Conservation (phyloP, 2,329 filamentous ascomycete genomes). For the Pestalotiopsis sp. region DNA sequence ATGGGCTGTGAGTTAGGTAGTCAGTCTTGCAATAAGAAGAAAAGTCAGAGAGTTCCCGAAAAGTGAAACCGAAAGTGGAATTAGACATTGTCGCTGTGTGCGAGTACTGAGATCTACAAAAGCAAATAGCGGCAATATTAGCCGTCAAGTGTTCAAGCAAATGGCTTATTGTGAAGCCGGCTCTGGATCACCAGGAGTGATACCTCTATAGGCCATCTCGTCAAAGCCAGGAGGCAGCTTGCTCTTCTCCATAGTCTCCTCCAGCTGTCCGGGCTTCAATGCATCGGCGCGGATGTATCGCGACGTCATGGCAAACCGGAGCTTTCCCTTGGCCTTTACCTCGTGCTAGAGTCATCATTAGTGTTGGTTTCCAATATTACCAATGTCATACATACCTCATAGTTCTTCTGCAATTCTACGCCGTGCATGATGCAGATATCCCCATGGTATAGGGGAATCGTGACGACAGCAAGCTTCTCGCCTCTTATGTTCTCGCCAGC, state of each 20-base stretch:
- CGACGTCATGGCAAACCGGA: constrained; percentile 61
- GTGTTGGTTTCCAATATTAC: constrained; percentile 21
- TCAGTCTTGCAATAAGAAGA: not conserved
- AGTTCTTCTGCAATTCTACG: constrained; percentile 57
- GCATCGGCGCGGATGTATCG: constrained; percentile 51
- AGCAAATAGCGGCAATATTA: not conserved
- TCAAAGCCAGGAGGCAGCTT: constrained; percentile 34
- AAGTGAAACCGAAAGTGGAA: not conserved
- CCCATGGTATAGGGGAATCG: constrained; percentile 57
- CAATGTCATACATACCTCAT: constrained; percentile 46
- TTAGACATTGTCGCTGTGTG: not conserved
- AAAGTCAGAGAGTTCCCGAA: not conserved
- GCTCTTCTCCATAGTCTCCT: constrained; percentile 32
- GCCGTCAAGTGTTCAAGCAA: not conserved
- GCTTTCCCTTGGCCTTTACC: constrained; percentile 51
- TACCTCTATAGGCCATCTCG: constrained; percentile 31
- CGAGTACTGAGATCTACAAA: not conserved
- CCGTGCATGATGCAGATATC: constrained; percentile 70
- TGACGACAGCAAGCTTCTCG: constrained; percentile 34
- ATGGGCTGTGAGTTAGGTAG: not conserved
- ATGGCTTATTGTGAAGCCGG: not conserved
- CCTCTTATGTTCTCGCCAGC: constrained; percentile 31
- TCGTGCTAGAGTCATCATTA: constrained; percentile 43
- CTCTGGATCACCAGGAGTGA: not conserved
- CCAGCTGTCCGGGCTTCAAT: constrained; percentile 34